phyloP scores from a whole-genome alignment of 1,284 basidiomycete species.

The Hemileia vastatrix region DNA sequence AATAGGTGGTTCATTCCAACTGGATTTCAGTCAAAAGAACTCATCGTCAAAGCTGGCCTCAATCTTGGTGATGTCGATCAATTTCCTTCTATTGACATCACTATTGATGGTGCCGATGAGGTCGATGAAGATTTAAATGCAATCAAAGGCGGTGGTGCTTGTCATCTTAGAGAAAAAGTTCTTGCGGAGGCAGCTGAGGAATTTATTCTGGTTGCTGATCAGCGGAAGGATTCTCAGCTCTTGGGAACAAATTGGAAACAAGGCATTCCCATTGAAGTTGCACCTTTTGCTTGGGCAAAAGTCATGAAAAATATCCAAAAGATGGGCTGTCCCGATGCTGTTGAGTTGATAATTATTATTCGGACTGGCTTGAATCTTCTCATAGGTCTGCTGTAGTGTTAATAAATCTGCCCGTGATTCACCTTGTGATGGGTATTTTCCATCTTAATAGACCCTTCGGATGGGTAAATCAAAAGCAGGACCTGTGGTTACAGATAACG shows the following conservation, averaged over 20 bases:
- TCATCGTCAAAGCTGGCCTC: slow-evolving; percentile 74
- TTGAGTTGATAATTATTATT: slow-evolving; percentile 38
- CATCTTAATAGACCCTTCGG: slow-evolving; percentile 53
- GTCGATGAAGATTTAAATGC: slow-evolving; percentile 62
- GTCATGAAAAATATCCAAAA: slow-evolving; percentile 44
- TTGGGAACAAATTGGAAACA: slow-evolving; percentile 46
- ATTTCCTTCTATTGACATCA: slow-evolving; percentile 82
- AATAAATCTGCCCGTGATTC: slow-evolving; percentile 30
- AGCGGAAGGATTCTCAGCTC: slow-evolving; percentile 56
- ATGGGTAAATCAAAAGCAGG: slow-evolving; percentile 61
- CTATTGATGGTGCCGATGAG: slow-evolving; percentile 96
- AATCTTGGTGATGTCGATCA: slow-evolving; percentile 84
- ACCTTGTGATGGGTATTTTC: slow-evolving; percentile 29
- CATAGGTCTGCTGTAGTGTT: neutral
- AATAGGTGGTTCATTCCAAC: slow-evolving; percentile 77
- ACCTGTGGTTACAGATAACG: slow-evolving; percentile 88
- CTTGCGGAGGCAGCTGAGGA: slow-evolving; percentile 89
- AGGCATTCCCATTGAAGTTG: slow-evolving; percentile 92
- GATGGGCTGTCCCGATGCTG: slow-evolving; percentile 35
- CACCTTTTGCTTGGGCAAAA: slow-evolving; percentile 87
- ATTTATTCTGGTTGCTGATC: slow-evolving; percentile 91
- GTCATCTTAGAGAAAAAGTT: slow-evolving; percentile 93
- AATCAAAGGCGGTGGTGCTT: slow-evolving; percentile 96
- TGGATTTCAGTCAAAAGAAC: slow-evolving; percentile 90
- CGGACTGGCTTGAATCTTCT: slow-evolving; percentile 25